These are phyloP conservation scores for Cladosporium sp. DNA, from an alignment of 2,329 filamentous ascomycete genomes.

Conservation along the genomic window DNA sequence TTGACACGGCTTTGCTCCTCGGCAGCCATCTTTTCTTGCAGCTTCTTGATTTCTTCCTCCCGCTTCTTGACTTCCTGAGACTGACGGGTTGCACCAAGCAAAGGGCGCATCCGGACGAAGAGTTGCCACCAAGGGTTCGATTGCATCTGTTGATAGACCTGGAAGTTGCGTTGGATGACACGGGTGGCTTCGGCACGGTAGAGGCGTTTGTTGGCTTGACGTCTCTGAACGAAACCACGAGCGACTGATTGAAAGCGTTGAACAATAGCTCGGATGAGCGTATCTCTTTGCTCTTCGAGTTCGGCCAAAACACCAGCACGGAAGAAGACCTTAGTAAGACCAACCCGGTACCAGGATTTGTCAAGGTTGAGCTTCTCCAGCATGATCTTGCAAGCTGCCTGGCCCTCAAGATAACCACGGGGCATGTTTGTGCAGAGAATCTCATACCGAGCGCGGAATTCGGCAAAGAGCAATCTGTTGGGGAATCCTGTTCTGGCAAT, in stretches of 20 bases:
- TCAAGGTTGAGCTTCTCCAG: conserved; percentile 85
- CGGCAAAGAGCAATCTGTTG: conserved; percentile 83
- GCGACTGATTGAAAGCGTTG: conserved; percentile 87
- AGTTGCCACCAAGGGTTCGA: conserved; percentile 97
- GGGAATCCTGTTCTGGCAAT: conserved; percentile 97
- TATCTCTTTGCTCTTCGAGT: conserved; percentile 90
- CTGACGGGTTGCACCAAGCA: conserved; percentile 86
- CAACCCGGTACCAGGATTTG: conserved; percentile 81
- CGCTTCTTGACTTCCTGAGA: conserved; percentile 91
- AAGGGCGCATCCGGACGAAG: conserved; percentile 88
- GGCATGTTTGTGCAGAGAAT: conserved; percentile 86
- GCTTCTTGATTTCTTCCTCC: conserved; percentile 84
- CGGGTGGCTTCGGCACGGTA: conserved; percentile 92
- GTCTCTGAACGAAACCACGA: conserved; percentile 80
- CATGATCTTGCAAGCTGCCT: conserved; percentile 78
- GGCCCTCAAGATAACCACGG: conserved; percentile 85
- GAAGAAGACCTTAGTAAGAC: conserved; percentile 64
- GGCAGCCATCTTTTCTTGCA: conserved; percentile 76
- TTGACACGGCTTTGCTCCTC: conserved; percentile 71
- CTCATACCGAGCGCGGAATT: conserved; percentile 94
- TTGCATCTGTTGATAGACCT: conserved; percentile 82
- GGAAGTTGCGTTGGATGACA: conserved; percentile 92
- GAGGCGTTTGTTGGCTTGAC: conserved; percentile 84
- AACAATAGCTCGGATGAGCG: conserved; percentile 91
- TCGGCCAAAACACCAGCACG: conserved; percentile 92